Base-by-base conservation (phyloP, 306 rosid genomes). In the Pyrus pyrifolia region DNA sequence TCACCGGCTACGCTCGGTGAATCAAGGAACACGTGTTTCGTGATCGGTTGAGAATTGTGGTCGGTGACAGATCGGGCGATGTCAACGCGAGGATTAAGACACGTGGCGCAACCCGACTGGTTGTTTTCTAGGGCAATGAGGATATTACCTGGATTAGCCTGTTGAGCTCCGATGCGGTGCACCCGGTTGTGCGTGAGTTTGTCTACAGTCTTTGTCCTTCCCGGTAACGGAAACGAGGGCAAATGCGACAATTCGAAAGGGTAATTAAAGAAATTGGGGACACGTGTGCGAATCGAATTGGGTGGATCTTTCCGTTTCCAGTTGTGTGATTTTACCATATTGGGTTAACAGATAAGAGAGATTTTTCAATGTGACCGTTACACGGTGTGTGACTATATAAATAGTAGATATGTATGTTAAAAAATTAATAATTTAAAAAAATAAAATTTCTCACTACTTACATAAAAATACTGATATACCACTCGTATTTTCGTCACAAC, bases 31-130 rank as follows among this genome's bases (percentile, higher is more conserved):
- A 78, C 87, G 91, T 82, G 88, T 80, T 73, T 8, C 7, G 0
- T 3, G 4, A 4, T 10, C 14, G 55, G 59, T 61, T 31, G 31
- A 61, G 11, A 64, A 52, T 27, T 60, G 46, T 63, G 68, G 82
- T 77, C 83, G 85, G 81, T 78, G 83, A 40, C 71, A 44, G 70
- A 82, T 85, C 81, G 70, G 52, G 55, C 83, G 85, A 85, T 73
- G 81, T 21, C 64, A 74, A 71, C 67, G n/a, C 76, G 44, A 40
- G 44, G 44, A 8, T 4, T 0, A 2, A 1, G 67, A 11, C 8
- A 80, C 88, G 88, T 87, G 91, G 82, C 82, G 49, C 0, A 2
- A 6, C 30, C 0, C 27, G 3, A 72, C 72, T 85, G 19, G 85
- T n/a, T 46, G 31, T 21, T 77, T 52, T 33, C 15, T 27, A 13